Percentiles rank a stretch among this genome's conserved stretches.
Evolutionary conservation across 495 filamentous ascomycete genomes (phyloP).

Genomic region (Hypomontagnella submonticulosa): DNA sequence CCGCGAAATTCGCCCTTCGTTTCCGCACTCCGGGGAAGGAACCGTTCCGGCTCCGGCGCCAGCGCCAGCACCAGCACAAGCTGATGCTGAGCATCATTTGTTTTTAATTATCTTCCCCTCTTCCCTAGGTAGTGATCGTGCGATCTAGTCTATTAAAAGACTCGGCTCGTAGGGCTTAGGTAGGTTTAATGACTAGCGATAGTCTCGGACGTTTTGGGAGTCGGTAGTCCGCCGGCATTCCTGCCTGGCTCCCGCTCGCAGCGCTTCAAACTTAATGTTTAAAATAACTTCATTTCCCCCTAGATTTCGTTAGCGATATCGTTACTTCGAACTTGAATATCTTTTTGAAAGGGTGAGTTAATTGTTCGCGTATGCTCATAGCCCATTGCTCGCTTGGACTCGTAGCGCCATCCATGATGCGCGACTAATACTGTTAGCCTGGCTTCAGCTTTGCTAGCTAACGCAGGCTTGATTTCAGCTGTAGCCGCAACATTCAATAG

Average conservation of each 20-base stretch:
- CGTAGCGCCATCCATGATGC: background rate
- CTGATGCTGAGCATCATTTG: too few species aligned
- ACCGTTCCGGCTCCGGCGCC: too few species aligned
- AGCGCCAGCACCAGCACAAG: too few species aligned
- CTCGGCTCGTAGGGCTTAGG: constrained; percentile 16
- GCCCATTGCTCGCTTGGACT: background rate
- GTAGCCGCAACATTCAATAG: background rate
- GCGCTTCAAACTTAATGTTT: constrained; percentile 8
- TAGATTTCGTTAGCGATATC: background rate
- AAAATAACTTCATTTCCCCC: constrained; percentile 1
- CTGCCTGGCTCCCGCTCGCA: background rate
- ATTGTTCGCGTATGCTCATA: background rate
- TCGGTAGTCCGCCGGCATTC: background rate
- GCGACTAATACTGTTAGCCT: constrained; percentile 1
- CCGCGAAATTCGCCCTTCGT: too few species aligned
- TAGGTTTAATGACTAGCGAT: constrained; percentile 2
- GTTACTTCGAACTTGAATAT: background rate
- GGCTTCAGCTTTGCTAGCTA: constrained; percentile 7
- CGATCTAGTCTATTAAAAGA: too few species aligned
- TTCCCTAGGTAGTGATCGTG: background rate
- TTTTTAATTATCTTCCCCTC: too few species aligned
- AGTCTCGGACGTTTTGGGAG: background rate
- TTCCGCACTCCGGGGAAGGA: too few species aligned
- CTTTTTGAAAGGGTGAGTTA: background rate
- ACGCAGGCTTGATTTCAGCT: constrained; percentile 5